Percentiles rank a stretch among this genome's conserved stretches.
phyloP scores from a whole-genome alignment of 176 grass and related monocot species.

The Musa acuminata region DNA sequence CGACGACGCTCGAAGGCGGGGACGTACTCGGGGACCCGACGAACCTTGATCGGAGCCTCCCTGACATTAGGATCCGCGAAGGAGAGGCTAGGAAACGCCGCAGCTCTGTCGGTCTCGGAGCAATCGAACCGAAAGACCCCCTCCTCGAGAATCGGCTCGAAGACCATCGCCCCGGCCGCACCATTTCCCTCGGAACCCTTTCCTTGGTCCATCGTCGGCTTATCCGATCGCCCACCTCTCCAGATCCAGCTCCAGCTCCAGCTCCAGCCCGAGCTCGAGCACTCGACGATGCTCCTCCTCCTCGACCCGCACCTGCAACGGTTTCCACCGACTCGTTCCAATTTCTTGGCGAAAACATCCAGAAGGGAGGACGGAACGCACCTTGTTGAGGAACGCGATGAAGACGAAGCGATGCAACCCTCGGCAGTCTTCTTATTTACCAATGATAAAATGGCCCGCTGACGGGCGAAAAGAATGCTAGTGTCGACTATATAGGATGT shows the following conservation, averaged over 20 bases:
- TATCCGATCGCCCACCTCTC: background rate
- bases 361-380: no score
- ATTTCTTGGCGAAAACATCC: no score
- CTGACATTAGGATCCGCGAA: conserved; percentile 46
- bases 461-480: no score
- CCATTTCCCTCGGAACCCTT: background rate
- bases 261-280: no score
- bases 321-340: no score
- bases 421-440: no score
- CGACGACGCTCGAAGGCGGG: conserved; percentile 30
- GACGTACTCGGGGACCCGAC: conserved; percentile 29
- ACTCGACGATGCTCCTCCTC: background rate
- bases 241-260: background rate
- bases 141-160: conserved; percentile 47
- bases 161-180: conserved; percentile 33
- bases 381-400: no score
- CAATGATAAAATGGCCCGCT: no score
- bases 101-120: conserved; percentile 39
- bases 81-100: conserved; percentile 58
- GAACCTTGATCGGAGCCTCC: conserved; percentile 32
- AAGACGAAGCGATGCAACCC: no score
- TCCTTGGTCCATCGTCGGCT: background rate
- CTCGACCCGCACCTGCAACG: background rate
- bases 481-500: no score
- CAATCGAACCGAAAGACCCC: conserved; percentile 86